Evolutionary conservation across 306 rosid genomes (phyloP).

Genomic region (Rosa lucieae): DNA sequence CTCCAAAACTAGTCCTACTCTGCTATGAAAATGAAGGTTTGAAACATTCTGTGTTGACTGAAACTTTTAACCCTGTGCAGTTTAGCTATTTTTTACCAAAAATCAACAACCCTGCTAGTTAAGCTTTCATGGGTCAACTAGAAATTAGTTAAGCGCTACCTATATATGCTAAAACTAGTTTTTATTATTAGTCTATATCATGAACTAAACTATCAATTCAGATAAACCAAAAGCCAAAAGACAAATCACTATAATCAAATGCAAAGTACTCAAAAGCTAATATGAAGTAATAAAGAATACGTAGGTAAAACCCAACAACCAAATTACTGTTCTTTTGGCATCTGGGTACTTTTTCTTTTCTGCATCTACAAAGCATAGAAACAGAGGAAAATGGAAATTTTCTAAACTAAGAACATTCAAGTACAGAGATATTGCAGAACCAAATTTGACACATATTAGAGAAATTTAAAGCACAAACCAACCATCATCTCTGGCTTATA

Average conservation of each 20-base stretch:
- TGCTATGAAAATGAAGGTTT: background rate
- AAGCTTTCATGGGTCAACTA: background rate
- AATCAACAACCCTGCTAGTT: background rate
- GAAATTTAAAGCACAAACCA: background rate
- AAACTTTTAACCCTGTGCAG: background rate
- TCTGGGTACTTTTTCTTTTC: background rate
- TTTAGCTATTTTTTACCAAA: constrained; percentile 10
- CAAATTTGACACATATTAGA: background rate
- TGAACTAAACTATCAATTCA: background rate
- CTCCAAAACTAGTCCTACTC: background rate
- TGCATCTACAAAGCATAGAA: background rate
- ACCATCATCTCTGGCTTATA: constrained; percentile 18
- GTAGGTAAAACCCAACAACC: background rate
- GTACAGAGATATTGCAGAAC: background rate
- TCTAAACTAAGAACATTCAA: background rate
- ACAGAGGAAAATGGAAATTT: background rate
- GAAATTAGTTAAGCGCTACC: constrained; percentile 16
- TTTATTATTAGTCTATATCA: background rate
- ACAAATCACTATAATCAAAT: constrained; percentile 1
- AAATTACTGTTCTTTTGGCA: background rate
- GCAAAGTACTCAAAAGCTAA: background rate
- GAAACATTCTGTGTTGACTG: background rate
- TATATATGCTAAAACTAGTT: background rate
- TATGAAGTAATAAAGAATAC: background rate
- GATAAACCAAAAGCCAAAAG: background rate